phyloP scores from a whole-genome alignment of 768 basidiomycete genomes.

The Scleroderma bovista region DNA sequence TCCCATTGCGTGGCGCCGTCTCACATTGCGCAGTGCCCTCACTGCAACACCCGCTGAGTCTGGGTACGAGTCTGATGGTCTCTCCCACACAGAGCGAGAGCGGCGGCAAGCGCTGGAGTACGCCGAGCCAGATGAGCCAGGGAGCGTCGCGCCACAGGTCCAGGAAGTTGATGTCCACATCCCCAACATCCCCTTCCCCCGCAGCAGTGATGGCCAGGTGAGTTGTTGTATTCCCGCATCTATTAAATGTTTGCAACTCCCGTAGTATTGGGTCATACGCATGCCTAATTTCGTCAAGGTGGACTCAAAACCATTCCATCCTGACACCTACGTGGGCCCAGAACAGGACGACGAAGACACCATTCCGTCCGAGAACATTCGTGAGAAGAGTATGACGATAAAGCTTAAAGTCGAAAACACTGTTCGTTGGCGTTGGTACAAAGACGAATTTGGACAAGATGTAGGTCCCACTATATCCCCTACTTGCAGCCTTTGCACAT shows the following conservation, averaged over 20 bases:
- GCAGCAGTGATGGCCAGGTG: constrained; percentile 78
- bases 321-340: constrained; percentile 76
- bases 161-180: constrained; percentile 69
- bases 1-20: constrained; percentile 8
- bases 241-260: constrained; percentile 4
- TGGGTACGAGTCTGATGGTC: constrained; percentile 56
- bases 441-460: constrained; percentile 66
- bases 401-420: constrained; percentile 92
- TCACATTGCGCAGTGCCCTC: constrained; percentile 29
- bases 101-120: constrained; percentile 72
- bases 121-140: constrained; percentile 68
- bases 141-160: constrained; percentile 48
- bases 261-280: constrained; percentile 80
- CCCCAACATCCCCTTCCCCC: constrained; percentile 83
- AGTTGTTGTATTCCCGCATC: constrained; percentile 20
- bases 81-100: constrained; percentile 54
- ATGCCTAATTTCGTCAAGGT: constrained; percentile 93
- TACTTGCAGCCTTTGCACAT: constrained; percentile 1
- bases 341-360: constrained; percentile 70
- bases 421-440: constrained; percentile 91
- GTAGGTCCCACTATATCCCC: constrained; percentile 49
- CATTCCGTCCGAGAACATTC: constrained; percentile 51
- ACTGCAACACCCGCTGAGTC: constrained; percentile 36
- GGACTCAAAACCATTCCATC: constrained; percentile 86
- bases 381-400: constrained; percentile 78